Base-by-base conservation (phyloP, 805 yeast species). In the Yueomyces sinensis region DNA sequence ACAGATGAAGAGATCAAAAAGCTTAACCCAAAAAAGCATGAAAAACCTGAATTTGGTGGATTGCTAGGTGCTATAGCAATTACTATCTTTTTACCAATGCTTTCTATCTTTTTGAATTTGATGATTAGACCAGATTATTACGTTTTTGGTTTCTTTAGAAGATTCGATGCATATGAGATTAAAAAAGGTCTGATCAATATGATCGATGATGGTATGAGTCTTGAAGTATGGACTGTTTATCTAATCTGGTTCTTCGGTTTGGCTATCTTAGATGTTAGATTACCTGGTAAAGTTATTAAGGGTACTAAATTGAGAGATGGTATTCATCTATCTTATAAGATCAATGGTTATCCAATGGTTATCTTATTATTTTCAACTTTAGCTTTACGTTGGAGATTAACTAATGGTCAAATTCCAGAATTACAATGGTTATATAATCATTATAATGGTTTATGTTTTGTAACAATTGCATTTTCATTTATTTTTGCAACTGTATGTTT, bases 281-380 rank as follows among this genome's bases (percentile, higher is more conserved):
- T 82, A 24, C 87, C 89, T 11, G 94, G 89, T 1, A 67, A 61
- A 38, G 56, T 51, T 17, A 58, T 73, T 45, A 52, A 69, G 23
- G 98, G 98, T 18, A 73, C 76, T 9, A 57, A 53, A 37, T 61
- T 89, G 38, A 68, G 96, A 48, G 94, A 86, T 54, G 91, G 91
- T 2, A 66, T 82, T 1, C 56, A 57, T 32, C 65, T 89, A 40
- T 50, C 54, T 15, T 89, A 89, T 61, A 76, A 80, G 49, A 81
- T 91, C 61, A 89, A 91, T 52, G 97, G 97, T 11, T 55, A 66
- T 33, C 62, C 70, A 18, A 61, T 83, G 39, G 63, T 74, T 20
- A 50, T 66, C 1, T 38, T 58, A 4, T 42, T 71, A 19, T 23
- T 59, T 43, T 28, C 60, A 49, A 36, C 52, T 45, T 54, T 86